A percentile compares a stretch with the other conserved stretches of the same genome.
Evolutionary conservation across 768 basidiomycete genomes (phyloP).

Genomic region (Kwoniella sp.): DNA sequence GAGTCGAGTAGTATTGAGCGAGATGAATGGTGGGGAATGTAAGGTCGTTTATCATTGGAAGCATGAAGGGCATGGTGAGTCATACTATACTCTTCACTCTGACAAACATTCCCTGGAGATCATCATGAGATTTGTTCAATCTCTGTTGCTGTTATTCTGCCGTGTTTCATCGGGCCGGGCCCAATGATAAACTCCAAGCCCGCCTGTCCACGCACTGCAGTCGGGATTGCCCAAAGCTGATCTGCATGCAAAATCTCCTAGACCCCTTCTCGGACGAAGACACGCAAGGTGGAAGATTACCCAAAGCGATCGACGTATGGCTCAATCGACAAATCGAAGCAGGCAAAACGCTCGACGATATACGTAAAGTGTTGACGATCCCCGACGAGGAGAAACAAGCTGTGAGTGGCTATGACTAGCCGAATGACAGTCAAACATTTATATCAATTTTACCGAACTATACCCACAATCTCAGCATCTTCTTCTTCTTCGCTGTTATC

Average conservation of each 20-base stretch:
- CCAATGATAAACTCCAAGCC: too few relatives aligned
- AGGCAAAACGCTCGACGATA: conserved; percentile 38
- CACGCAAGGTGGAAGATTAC: conserved; percentile 34
- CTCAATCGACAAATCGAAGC: conserved; percentile 38
- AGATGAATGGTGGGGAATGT: conserved; percentile 38
- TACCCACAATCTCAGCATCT: too few relatives aligned
- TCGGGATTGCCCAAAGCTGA: too few relatives aligned
- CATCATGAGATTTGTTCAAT: too few relatives aligned
- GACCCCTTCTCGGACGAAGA: conserved; percentile 43
- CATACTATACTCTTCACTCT: too few relatives aligned
- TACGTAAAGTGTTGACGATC: conserved; percentile 36
- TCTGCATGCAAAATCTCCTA: conserved; percentile 7
- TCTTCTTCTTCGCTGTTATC: too few relatives aligned
- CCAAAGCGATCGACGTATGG: conserved; percentile 46
- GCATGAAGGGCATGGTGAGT: conserved; percentile 53
- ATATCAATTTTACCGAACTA: too few relatives aligned
- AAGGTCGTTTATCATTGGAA: conserved; percentile 44
- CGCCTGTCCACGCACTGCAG: too few relatives aligned
- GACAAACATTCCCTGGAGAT: too few relatives aligned
- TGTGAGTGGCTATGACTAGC: conserved; percentile 26
- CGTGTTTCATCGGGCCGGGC: too few relatives aligned
- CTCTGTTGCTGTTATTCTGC: too few relatives aligned
- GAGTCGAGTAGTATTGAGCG: conserved; percentile 38
- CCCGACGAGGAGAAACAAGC: conserved; percentile 40
- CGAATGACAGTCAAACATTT: too few relatives aligned